phyloP scores from a whole-genome alignment of 2,329 filamentous ascomycete species.

The Trichoderma simmonsii region DNA sequence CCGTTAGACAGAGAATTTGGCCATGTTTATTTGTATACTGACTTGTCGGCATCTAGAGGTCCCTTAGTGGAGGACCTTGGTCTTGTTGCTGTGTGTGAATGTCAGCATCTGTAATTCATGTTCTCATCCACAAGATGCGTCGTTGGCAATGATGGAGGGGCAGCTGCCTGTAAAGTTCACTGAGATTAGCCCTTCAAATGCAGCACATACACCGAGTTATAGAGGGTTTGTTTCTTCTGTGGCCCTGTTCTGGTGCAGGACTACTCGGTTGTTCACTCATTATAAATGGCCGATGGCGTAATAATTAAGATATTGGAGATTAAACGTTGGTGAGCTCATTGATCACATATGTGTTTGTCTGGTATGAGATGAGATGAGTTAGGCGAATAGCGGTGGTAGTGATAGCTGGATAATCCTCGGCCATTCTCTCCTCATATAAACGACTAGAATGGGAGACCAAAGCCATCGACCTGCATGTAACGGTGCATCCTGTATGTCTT shows the following conservation, averaged over 20 bases:
- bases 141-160: background rate
- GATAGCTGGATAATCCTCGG: conserved; percentile 3
- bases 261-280: conserved; percentile 15
- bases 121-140: background rate
- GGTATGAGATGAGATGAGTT: background rate
- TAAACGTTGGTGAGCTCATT: background rate
- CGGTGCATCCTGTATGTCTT: background rate
- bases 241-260: conserved; percentile 22
- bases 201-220: conserved; percentile 35
- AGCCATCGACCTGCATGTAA: background rate
- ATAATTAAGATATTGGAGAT: background rate
- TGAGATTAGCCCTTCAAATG: background rate
- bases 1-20: background rate
- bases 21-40: conserved; percentile 33
- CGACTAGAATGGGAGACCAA: background rate
- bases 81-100: conserved; percentile 41
- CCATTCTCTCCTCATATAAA: background rate
- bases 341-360: background rate
- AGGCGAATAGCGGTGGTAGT: background rate
- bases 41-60: conserved; percentile 75
- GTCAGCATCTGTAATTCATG: conserved; percentile 11
- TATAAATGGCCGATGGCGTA: background rate
- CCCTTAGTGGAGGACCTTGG: conserved; percentile 72
- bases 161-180: background rate
- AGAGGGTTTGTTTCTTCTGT: conserved; percentile 32